Evolutionary conservation across 2,329 filamentous ascomycete genomes (phyloP).

Genomic region (Cladosporium sp.): DNA sequence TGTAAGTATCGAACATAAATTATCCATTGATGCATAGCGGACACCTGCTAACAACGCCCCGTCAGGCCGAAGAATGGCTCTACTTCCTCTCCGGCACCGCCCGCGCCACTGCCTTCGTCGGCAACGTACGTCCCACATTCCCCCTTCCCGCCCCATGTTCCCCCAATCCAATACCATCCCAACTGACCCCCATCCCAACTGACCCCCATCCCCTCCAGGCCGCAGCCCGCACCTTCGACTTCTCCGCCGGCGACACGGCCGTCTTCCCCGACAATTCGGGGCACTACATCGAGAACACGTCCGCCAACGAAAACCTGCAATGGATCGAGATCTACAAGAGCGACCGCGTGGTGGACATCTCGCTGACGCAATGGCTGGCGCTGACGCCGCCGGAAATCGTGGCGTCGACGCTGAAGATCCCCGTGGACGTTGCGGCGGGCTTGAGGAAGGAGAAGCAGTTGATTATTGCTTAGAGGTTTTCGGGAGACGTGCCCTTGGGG

Average conservation of each 20-base stretch:
- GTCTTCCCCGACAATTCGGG: slow-evolving; percentile 61
- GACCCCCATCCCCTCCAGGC: slow-evolving; percentile 31
- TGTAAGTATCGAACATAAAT: slow-evolving; percentile 40
- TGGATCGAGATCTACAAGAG: slow-evolving; percentile 72
- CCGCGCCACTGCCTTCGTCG: slow-evolving; percentile 65
- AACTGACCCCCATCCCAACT: not conserved
- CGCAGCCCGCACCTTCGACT: slow-evolving; percentile 66
- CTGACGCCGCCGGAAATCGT: slow-evolving; percentile 65
- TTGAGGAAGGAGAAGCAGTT: slow-evolving; percentile 19
- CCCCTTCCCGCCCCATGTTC: no score
- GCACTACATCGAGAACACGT: slow-evolving; percentile 70
- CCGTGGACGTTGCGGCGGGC: not conserved
- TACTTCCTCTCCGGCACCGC: slow-evolving; percentile 66
- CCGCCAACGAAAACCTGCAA: slow-evolving; percentile 61
- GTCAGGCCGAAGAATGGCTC: slow-evolving; percentile 66
- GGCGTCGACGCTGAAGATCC: slow-evolving; percentile 7
- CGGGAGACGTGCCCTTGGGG: not conserved
- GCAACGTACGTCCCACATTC: slow-evolving; percentile 30
- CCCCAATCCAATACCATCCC: no score
- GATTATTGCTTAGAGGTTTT: slow-evolving; percentile 14
- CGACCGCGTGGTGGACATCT: slow-evolving; percentile 66
- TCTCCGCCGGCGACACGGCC: slow-evolving; percentile 58
- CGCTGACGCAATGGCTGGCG: slow-evolving; percentile 68
- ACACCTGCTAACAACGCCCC: no score
- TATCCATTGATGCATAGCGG: no score